A percentile compares a stretch with the other conserved stretches of the same genome.
phyloP scores from a whole-genome alignment of 139 green algal genomes.

The Auxenochlorella pyrenoidosa region DNA sequence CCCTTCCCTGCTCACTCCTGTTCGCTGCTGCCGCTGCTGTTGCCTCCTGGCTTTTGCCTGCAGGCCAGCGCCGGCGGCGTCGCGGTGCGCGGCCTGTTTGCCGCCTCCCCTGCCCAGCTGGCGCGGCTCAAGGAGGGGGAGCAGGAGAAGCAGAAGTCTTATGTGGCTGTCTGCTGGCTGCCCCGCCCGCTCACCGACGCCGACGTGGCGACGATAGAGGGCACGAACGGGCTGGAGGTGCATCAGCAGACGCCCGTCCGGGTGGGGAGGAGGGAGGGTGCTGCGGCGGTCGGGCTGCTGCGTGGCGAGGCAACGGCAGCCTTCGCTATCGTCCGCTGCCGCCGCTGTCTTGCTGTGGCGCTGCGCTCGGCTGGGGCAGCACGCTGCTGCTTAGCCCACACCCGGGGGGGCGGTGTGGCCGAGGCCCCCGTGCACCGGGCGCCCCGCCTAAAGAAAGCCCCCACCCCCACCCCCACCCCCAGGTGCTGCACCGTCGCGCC shows the following conservation, averaged over 20 bases:
- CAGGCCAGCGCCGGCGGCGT: constrained; percentile 55
- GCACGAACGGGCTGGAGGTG: constrained; percentile 57
- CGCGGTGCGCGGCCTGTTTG: constrained; percentile 43
- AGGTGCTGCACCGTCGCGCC: constrained; percentile 82
- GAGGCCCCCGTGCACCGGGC: too few species aligned
- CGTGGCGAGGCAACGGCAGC: too few species aligned
- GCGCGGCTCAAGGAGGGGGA: constrained; percentile 76
- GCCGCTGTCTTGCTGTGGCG: too few species aligned
- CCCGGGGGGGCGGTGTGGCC: too few species aligned
- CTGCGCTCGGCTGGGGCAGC: too few species aligned
- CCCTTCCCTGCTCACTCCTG: too few species aligned
- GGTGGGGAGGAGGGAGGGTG: constrained; percentile 31
- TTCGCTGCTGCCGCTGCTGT: too few species aligned
- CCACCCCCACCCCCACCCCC: neutral
- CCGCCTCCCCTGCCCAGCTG: constrained; percentile 37
- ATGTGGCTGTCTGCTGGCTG: constrained; percentile 75
- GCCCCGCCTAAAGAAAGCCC: neutral
- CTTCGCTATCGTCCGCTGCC: too few species aligned
- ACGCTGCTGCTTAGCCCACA: too few species aligned
- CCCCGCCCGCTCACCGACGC: constrained; percentile 35
- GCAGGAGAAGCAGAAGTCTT: constrained; percentile 84
- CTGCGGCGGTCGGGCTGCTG: neutral
- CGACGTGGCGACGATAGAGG: constrained; percentile 59
- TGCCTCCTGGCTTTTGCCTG: neutral
- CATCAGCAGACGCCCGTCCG: constrained; percentile 89